These are phyloP conservation scores for Aspergillus proliferans DNA, from an alignment of 2,329 filamentous ascomycete species.

Conservation along the genomic window DNA sequence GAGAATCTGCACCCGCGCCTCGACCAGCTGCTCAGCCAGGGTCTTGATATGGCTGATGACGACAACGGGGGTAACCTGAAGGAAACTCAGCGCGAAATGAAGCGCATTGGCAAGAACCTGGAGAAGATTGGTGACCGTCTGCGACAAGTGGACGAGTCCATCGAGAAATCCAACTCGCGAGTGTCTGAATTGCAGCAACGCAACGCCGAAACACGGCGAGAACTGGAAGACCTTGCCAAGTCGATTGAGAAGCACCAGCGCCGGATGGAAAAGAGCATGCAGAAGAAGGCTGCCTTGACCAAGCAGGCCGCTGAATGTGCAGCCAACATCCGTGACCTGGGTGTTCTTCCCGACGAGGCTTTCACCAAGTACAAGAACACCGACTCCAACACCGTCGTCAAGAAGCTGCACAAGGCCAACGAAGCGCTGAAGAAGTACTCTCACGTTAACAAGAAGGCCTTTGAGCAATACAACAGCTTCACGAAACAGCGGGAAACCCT, in stretches of 20 bases:
- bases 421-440: conserved; percentile 93
- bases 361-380: conserved; percentile 85
- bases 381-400: conserved; percentile 66
- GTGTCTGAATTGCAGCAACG: conserved; percentile 55
- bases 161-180: conserved; percentile 54
- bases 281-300: conserved; percentile 74
- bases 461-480: conserved; percentile 98
- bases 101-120: conserved; percentile 66
- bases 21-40: conserved; percentile 74
- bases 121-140: conserved; percentile 63
- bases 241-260: conserved; percentile 82
- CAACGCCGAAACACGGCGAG: conserved; percentile 59
- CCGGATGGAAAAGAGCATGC: conserved; percentile 83
- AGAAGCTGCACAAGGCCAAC: conserved; percentile 80
- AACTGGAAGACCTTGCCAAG: conserved; percentile 67
- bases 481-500: conserved; percentile 85
- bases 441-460: conserved; percentile 98
- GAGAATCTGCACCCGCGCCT: conserved; percentile 82
- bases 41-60: conserved; percentile 59
- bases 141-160: conserved; percentile 64
- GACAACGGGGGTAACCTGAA: conserved; percentile 59
- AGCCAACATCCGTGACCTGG: conserved; percentile 85
- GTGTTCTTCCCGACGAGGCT: conserved; percentile 87
- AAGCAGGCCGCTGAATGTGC: conserved; percentile 73
- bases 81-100: conserved; percentile 74